Evolutionary conservation across 495 filamentous ascomycete genomes (phyloP).

Genomic region (Hapsidospora chrysogenum): DNA sequence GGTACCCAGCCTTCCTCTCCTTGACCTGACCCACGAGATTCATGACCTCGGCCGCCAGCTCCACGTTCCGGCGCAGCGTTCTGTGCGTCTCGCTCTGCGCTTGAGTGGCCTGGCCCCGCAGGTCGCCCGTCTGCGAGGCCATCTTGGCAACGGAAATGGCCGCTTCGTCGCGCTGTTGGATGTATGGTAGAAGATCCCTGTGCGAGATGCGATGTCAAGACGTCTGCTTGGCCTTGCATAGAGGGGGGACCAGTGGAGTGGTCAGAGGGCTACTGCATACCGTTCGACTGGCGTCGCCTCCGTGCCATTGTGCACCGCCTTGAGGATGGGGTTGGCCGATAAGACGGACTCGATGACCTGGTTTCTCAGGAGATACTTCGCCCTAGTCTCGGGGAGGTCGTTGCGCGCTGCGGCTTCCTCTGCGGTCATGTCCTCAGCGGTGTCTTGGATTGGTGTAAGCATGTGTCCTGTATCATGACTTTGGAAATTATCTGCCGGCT

Average conservation of each 20-base stretch:
- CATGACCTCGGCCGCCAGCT: conserved; percentile 41
- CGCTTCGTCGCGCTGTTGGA: conserved; percentile 50
- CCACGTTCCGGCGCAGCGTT: conserved; percentile 39
- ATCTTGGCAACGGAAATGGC: conserved; percentile 42
- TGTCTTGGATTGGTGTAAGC: too few species aligned
- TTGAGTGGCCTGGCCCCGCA: conserved; percentile 29
- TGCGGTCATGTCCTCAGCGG: conserved; percentile 4
- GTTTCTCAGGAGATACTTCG: conserved; percentile 46
- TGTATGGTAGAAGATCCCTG: conserved; percentile 48
- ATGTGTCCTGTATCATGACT: too few species aligned
- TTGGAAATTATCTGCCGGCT: too few species aligned
- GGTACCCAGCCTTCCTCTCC: conserved; percentile 26
- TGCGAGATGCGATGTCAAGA: too few species aligned
- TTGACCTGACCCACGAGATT: conserved; percentile 40
- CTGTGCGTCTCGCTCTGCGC: conserved; percentile 38
- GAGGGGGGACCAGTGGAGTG: conserved; percentile 2
- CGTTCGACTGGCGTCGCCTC: conserved; percentile 48
- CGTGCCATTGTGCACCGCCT: conserved; percentile 54
- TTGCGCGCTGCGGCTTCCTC: conserved; percentile 37
- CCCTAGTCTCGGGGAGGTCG: conserved; percentile 50
- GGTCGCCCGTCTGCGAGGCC: conserved; percentile 28
- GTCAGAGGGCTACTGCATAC: conserved; percentile 20
- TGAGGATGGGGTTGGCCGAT: conserved; percentile 54
- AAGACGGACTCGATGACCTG: conserved; percentile 50
- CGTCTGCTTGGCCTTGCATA: background rate